phyloP scores from a whole-genome alignment of 1,284 basidiomycete species.

The Meripilus lineatus region DNA sequence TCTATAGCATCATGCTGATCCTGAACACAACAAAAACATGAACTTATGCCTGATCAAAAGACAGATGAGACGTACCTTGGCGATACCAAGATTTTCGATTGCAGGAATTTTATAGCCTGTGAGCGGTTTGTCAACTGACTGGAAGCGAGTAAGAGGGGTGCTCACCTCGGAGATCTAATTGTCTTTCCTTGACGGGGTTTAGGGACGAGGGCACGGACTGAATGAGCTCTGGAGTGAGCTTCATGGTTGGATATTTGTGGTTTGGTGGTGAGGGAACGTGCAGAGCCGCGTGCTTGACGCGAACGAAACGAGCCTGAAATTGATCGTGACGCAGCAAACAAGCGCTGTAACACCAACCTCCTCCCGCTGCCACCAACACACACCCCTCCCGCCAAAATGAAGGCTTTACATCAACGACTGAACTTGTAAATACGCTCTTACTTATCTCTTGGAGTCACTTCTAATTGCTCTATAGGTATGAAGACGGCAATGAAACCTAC shows the following conservation, averaged over 20 bases:
- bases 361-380: constrained; percentile 7
- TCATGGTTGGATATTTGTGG: constrained; percentile 52
- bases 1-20: constrained; percentile 95
- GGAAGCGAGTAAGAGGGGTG: constrained; percentile 13
- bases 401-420: constrained; percentile 62
- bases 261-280: no score
- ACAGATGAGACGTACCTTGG: constrained; percentile 56
- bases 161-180: constrained; percentile 91
- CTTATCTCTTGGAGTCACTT: constrained; percentile 10
- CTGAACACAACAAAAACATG: constrained; percentile 30
- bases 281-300: constrained; percentile 13
- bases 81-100: constrained; percentile 99
- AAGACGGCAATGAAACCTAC: constrained; percentile 67
- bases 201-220: constrained; percentile 73
- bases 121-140: constrained; percentile 26
- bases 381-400: constrained; percentile 42
- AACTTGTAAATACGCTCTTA: constrained; percentile 45
- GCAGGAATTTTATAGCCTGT: constrained; percentile 94
- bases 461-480: constrained; percentile 42
- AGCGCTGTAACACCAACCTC: constrained; percentile 6
- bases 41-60: constrained; percentile 14
- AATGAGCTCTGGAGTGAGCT: constrained; percentile 91
- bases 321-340: constrained; percentile 8
- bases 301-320: not conserved
- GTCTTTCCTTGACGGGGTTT: constrained; percentile 90